Base-by-base conservation (phyloP, 2,329 filamentous ascomycete genomes). In the Fusarium sp. region DNA sequence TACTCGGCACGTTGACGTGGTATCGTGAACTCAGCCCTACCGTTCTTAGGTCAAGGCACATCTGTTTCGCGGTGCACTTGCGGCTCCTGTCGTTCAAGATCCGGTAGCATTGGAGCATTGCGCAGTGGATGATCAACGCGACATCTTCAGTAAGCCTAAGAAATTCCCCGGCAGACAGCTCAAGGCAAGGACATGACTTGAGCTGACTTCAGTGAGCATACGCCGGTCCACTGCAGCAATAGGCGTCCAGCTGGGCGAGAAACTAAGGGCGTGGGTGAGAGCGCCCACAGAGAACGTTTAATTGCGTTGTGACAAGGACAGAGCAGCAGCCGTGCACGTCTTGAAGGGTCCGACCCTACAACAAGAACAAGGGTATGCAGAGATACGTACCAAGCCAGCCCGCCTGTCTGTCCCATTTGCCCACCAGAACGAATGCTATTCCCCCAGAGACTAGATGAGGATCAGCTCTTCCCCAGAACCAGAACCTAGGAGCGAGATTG, bases 11-110 rank as follows among this genome's bases (percentile, higher is more conserved):
- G 47, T 54, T 58, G 49, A 65, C 65, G 49, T 72, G 59, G 69
- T 71, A 73, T 72, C 68, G 55, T 45, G 47, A 56, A 32, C 60
- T 70, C 60, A 68, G 64, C 62, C 66, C 72, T 74, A 71, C 68
- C 60, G 41, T 51, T 53, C 48, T 66, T 41, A 54, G 47, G 43
- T 53, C 41, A 60, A 65, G 45, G 51, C 63, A 71, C 59, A 57
- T 63, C 43, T 63, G 50, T 71, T 66, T 55, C 58, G 49, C 60
- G 55, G 48, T 58, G 60, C 63, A 37, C 63, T 71, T 65, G 55
- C 68, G 68, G 63, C 68, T 69, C 63, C 32, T 59, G 53, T 58
- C 37, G 51, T 45, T 40, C 48, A 47, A 62, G 63, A 71, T 71
- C 55, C 55, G 61, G 68, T 68, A 68, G 59, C 68, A 71, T 57